A percentile compares a stretch with the other conserved stretches of the same genome.
These are phyloP conservation scores for Colletotrichum filicis DNA, from an alignment of 2,329 filamentous ascomycete species.

Conservation along the genomic window DNA sequence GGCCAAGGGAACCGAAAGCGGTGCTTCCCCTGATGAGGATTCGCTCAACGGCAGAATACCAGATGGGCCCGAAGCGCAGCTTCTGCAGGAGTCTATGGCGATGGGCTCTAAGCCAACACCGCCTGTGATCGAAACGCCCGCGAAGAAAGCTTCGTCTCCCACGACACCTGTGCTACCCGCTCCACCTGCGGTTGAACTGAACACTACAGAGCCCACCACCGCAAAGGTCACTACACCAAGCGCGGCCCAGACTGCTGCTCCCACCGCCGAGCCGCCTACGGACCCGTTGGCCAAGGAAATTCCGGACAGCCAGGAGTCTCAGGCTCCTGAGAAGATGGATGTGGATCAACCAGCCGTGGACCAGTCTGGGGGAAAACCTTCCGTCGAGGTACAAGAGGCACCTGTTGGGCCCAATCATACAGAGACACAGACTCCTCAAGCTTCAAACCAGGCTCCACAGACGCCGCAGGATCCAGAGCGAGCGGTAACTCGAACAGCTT, in stretches of 20 bases:
- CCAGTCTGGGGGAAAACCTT: slow-evolving; percentile 33
- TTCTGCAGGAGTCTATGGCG: slow-evolving; percentile 54
- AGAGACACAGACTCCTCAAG: slow-evolving; percentile 32
- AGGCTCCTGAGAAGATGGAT: slow-evolving; percentile 46
- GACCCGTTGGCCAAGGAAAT: slow-evolving; percentile 39
- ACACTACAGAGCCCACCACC: background rate
- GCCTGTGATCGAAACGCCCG: slow-evolving; percentile 25
- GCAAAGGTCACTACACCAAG: background rate
- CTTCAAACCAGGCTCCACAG: slow-evolving; percentile 37
- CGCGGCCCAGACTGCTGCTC: background rate
- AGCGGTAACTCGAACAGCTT: slow-evolving; percentile 76
- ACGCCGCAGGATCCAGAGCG: slow-evolving; percentile 50
- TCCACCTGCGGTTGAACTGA: background rate
- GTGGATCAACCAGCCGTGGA: slow-evolving; percentile 41
- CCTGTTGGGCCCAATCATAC: background rate
- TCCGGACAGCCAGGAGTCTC: slow-evolving; percentile 48
- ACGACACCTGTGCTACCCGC: background rate
- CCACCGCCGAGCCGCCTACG: background rate
- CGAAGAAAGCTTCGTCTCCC: slow-evolving; percentile 24
- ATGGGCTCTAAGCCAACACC: slow-evolving; percentile 24
- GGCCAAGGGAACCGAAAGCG: slow-evolving; percentile 21
- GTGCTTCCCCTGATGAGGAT: slow-evolving; percentile 20
- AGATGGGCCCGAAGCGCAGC: slow-evolving; percentile 54
- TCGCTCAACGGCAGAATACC: slow-evolving; percentile 33
- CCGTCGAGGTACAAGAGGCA: slow-evolving; percentile 2